Evolutionary conservation across 306 rosid species (phyloP).

Genomic region (Glycine soja): DNA sequence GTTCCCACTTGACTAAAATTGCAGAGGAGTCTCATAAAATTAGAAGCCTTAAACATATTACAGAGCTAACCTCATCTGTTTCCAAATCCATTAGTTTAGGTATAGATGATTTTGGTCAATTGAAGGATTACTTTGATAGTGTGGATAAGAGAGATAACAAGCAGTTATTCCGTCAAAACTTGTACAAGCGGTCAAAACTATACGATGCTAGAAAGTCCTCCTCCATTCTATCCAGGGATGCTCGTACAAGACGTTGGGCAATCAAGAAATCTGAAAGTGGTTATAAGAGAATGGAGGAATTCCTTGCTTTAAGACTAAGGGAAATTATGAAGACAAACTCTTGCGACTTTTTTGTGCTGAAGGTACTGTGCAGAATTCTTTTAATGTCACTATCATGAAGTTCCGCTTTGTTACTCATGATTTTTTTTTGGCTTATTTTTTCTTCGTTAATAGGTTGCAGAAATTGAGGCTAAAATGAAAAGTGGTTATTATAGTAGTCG

Average conservation of each 20-base stretch:
- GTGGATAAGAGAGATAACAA: slow-evolving; percentile 94
- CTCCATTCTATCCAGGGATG: slow-evolving; percentile 96
- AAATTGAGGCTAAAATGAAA: slow-evolving; percentile 87
- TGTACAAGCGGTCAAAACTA: slow-evolving; percentile 93
- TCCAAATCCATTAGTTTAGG: slow-evolving; percentile 66
- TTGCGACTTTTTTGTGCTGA: slow-evolving; percentile 85
- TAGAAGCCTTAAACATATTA: slow-evolving; percentile 75
- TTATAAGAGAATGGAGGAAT: slow-evolving; percentile 91
- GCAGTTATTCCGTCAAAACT: slow-evolving; percentile 81
- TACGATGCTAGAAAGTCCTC: slow-evolving; percentile 97
- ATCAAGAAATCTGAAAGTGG: slow-evolving; percentile 96
- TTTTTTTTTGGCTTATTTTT: slow-evolving; percentile 33
- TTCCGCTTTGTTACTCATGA: slow-evolving; percentile 17
- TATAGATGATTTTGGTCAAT: slow-evolving; percentile 88
- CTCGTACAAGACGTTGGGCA: slow-evolving; percentile 95
- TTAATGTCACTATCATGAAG: slow-evolving; percentile 18
- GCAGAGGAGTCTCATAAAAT: slow-evolving; percentile 74
- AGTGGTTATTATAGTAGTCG: slow-evolving; percentile 85
- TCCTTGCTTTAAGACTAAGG: slow-evolving; percentile 82
- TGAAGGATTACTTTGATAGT: slow-evolving; percentile 90
- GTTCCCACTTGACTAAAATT: slow-evolving; percentile 52
- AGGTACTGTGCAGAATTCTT: slow-evolving; percentile 60
- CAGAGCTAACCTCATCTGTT: slow-evolving; percentile 64
- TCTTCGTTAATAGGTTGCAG: slow-evolving; percentile 74
- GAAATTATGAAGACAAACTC: slow-evolving; percentile 91